phyloP scores from a whole-genome alignment of 371 early-diverging fungal genomes.

The Saksenaea vasiformis region DNA sequence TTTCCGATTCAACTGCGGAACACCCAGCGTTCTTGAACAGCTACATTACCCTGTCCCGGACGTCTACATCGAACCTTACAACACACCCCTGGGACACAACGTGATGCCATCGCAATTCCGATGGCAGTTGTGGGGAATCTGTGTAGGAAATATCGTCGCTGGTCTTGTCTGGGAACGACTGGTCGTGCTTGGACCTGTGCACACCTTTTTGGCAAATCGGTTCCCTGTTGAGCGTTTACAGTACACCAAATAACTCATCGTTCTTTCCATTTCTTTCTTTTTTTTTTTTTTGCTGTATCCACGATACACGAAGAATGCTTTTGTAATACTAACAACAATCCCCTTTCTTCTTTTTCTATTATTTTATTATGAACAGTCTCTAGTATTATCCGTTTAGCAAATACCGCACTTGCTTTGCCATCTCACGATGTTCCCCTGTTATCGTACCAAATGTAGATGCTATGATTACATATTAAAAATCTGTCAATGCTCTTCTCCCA shows the following conservation, averaged over 20 bases:
- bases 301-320: no score
- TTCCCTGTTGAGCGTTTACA: constrained; percentile 12
- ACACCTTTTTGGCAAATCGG: constrained; percentile 14
- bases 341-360: no score
- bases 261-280: background rate
- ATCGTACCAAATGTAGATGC: no score
- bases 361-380: no score
- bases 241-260: background rate
- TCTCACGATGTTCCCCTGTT: no score
- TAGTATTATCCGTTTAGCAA: no score
- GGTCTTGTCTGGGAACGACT: constrained; percentile 45
- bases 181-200: constrained; percentile 55
- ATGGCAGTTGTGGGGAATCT: constrained; percentile 61
- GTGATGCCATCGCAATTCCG: constrained; percentile 70
- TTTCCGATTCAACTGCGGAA: constrained; percentile 81
- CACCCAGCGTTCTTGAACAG: constrained; percentile 39
- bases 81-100: constrained; percentile 66
- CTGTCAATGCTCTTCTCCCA: no score
- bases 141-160: constrained; percentile 37
- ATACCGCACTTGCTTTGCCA: no score
- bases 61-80: constrained; percentile 60
- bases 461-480: no score
- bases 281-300: no score
- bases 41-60: constrained; percentile 52
- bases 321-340: no score